Conservation (phyloP, 208 protist genomes). For the Cochliopodium minus region DNA sequence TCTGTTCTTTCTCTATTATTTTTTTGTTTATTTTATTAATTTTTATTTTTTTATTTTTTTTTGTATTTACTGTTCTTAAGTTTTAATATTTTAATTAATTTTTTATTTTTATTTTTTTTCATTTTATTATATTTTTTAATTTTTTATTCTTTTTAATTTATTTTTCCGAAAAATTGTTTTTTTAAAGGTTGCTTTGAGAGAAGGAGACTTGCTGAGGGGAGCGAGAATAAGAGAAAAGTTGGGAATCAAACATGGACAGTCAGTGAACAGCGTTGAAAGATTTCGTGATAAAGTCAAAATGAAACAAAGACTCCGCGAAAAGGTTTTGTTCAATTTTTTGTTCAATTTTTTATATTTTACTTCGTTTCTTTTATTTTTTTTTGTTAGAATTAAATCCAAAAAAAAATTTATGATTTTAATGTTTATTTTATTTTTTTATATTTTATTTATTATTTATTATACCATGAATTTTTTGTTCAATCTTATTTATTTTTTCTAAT, state of each 20-base stretch:
- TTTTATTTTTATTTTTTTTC: conserved; percentile 5
- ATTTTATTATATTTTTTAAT: conserved; percentile 3
- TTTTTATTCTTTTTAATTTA: conserved; percentile 3
- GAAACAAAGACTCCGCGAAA: no score
- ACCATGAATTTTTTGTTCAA: not conserved
- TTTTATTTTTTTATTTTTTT: not conserved
- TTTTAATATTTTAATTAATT: conserved; percentile 5
- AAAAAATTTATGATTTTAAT: conserved; percentile 3
- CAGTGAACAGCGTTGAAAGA: no score
- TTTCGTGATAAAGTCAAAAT: no score
- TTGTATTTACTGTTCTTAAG: not conserved
- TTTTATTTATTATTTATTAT: conserved; percentile 5
- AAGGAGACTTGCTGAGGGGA: no score
- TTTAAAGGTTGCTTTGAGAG: no score
- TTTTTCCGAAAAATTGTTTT: not conserved
- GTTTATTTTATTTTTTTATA: not conserved
- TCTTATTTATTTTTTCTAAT: conserved; percentile 7
- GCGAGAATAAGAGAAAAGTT: no score
- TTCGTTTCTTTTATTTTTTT: conserved; percentile 1
- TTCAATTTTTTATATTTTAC: not conserved
- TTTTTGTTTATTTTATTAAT: conserved; percentile 1
- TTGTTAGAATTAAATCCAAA: not conserved
- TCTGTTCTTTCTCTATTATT: conserved; percentile 1
- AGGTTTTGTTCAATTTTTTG: no score
- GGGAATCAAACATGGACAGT: no score